Evolutionary conservation across 352 stramenopile genomes (phyloP).

Genomic region (Salisapilia sapeloensis): DNA sequence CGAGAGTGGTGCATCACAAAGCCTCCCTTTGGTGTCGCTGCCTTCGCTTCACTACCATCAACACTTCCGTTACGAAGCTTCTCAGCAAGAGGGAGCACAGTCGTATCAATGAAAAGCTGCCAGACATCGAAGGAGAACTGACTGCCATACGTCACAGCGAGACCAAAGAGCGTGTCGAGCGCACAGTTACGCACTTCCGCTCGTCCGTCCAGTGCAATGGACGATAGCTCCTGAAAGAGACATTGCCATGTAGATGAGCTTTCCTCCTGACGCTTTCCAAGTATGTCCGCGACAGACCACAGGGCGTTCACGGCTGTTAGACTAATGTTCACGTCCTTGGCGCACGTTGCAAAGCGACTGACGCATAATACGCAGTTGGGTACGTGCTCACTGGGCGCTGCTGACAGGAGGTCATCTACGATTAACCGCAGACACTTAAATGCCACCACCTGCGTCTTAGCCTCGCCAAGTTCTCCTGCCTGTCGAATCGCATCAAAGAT

Average conservation of each 20-base stretch:
- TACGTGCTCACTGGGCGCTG: constrained; percentile 53
- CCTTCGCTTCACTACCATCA: constrained; percentile 1
- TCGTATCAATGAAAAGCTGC: constrained; percentile 87
- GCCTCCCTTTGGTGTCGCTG: constrained; percentile 1
- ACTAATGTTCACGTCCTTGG: constrained; percentile 95
- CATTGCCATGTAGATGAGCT: constrained; percentile 43
- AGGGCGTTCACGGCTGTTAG: constrained; percentile 94
- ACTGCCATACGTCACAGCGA: constrained; percentile 86
- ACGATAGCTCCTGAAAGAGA: constrained; percentile 66
- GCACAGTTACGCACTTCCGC: constrained; percentile 93
- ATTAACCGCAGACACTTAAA: constrained; percentile 96
- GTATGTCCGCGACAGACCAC: constrained; percentile 86
- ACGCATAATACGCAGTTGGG: constrained; percentile 84
- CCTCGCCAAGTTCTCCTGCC: constrained; percentile 41
- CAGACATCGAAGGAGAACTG: constrained; percentile 85
- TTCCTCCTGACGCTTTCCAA: constrained; percentile 38
- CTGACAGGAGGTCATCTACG: constrained; percentile 91
- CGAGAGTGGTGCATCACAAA: constrained; percentile 91
- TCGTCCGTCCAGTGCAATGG: constrained; percentile 83
- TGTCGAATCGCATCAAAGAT: constrained; percentile 48
- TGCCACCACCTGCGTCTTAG: constrained; percentile 61
- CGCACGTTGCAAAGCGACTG: constrained; percentile 83
- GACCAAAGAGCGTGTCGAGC: constrained; percentile 96
- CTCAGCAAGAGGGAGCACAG: constrained; percentile 80
- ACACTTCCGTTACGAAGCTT: constrained; percentile 29